phyloP scores from a whole-genome alignment of 192 early-diverging fungal genomes.

The Podila verticillata region DNA sequence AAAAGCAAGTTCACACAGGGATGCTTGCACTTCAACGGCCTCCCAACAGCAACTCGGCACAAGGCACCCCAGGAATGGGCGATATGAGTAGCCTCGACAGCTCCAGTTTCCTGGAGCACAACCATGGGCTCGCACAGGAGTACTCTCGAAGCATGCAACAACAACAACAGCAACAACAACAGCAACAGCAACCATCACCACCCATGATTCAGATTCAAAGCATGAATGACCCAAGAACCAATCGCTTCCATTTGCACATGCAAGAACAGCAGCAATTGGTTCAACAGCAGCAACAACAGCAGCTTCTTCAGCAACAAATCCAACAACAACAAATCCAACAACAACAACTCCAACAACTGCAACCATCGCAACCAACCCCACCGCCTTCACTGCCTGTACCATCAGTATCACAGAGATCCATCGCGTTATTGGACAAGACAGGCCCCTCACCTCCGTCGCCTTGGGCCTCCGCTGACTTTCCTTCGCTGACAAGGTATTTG shows the following conservation, averaged over 20 bases:
- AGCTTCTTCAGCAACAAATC: conserved; percentile 2
- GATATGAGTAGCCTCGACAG: conserved; percentile 4
- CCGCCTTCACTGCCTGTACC: conserved; percentile 16
- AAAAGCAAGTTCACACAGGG: neutral
- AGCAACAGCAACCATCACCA: conserved; percentile 5
- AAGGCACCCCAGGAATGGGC: neutral
- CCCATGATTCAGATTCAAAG: conserved; percentile 39
- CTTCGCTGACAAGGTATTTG: conserved; percentile 31
- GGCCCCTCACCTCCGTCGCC: conserved; percentile 2
- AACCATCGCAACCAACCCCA: neutral
- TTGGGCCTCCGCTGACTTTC: conserved; percentile 28
- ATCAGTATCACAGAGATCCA: conserved; percentile 13
- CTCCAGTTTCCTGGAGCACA: neutral
- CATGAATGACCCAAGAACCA: conserved; percentile 21
- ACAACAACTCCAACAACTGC: conserved; percentile 12
- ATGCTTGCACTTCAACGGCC: conserved; percentile 49
- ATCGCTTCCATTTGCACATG: conserved; percentile 32
- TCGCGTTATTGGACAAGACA: conserved; percentile 19
- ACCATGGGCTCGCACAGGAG: neutral
- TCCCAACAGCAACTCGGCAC: conserved; percentile 4
- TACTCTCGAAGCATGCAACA: conserved; percentile 12
- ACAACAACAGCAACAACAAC: conserved; percentile 32
- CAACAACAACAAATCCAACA: conserved; percentile 24
- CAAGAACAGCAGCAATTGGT: conserved; percentile 35
- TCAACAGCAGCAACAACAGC: conserved; percentile 18